Conservation (phyloP, 768 basidiomycete genomes). For the Lactarius quietus region DNA sequence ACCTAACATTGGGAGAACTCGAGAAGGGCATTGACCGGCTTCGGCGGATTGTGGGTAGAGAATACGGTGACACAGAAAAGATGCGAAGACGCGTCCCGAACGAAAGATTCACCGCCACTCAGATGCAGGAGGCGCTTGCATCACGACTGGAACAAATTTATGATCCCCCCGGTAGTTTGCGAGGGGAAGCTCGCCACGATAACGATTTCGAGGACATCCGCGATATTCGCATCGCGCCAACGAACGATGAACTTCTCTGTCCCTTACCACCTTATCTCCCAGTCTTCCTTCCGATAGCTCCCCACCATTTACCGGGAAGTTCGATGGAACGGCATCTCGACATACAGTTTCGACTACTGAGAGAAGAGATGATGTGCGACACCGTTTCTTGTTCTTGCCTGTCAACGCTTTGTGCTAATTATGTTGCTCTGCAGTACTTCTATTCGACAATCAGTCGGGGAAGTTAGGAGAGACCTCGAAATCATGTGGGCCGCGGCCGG, state of each 20-base stretch:
- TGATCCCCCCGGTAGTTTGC: slow-evolving; percentile 54
- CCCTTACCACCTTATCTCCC: slow-evolving; percentile 55
- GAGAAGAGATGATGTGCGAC: slow-evolving; percentile 66
- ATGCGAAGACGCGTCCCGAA: slow-evolving; percentile 7
- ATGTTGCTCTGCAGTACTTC: slow-evolving; percentile 16
- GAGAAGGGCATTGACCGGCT: slow-evolving; percentile 35
- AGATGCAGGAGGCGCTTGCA: slow-evolving; percentile 36
- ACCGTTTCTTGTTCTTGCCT: not conserved
- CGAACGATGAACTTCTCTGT: slow-evolving; percentile 58
- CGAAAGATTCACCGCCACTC: slow-evolving; percentile 19
- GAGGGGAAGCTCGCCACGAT: slow-evolving; percentile 58
- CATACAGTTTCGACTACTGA: slow-evolving; percentile 68
- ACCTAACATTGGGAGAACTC: slow-evolving; percentile 38
- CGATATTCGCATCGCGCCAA: slow-evolving; percentile 66
- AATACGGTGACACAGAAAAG: slow-evolving; percentile 37
- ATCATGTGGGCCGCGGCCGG: slow-evolving; percentile 16
- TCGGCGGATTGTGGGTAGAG: slow-evolving; percentile 48
- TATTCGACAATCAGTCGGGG: slow-evolving; percentile 25
- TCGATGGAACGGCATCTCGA: slow-evolving; percentile 69
- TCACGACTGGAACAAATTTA: slow-evolving; percentile 42
- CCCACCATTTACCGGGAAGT: slow-evolving; percentile 53
- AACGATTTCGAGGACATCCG: slow-evolving; percentile 57
- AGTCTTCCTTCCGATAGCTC: slow-evolving; percentile 53
- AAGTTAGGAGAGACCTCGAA: slow-evolving; percentile 24
- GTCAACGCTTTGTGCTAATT: slow-evolving; percentile 2